Base-by-base conservation (phyloP, 1,284 basidiomycete genomes). In the Papiliotrema flavescens region DNA sequence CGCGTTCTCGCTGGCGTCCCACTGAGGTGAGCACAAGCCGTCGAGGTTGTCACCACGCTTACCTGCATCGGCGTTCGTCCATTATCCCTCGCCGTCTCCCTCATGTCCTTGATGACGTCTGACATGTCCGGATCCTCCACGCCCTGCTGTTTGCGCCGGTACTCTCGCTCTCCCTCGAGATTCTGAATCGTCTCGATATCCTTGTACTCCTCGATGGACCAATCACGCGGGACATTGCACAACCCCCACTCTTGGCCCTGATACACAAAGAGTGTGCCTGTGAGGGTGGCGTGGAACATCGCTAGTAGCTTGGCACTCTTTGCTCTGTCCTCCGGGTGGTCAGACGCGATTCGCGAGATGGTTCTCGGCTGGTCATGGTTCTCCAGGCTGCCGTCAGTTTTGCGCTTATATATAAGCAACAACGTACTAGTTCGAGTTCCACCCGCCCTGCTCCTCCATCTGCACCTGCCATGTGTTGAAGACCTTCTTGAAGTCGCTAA, bases 231-330 rank as follows among this genome's bases (percentile, higher is more conserved):
- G 39, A 87, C 82, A 58, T 89, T 89, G 73, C 79, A 81, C 70
- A 85, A 75, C 0, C 84, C 87, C 0, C 88, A 79, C 64, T 88
- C 85, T 71, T 88, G 78, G 2, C 88, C 87, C 71, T 89, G 86
- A 67, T 84, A 89, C 17, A 90, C 78, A 67, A 84, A 89, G 60
- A 85, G 75, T 9, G 87, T 87, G 2, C 87, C 88, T 3, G 80
- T 78, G 51, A 85, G 82, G 0, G 83, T 81, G 45, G 81, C 77
- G 64, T 87, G 80, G 53, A 87, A 75, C 44, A 87, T 77, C 1
- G 84, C 81, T 22, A 88, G 68, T 71, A 88, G 73, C 70, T 88
- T 88, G 20, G 83, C 85, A 2, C 83, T 84, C n/a, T 79, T 67
- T 1, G 76, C 73, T 6, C 85, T 80, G 78, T 83, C 83, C 59